phyloP scores from a whole-genome alignment of 129 eudicot genomes.

The Apium graveolens region DNA sequence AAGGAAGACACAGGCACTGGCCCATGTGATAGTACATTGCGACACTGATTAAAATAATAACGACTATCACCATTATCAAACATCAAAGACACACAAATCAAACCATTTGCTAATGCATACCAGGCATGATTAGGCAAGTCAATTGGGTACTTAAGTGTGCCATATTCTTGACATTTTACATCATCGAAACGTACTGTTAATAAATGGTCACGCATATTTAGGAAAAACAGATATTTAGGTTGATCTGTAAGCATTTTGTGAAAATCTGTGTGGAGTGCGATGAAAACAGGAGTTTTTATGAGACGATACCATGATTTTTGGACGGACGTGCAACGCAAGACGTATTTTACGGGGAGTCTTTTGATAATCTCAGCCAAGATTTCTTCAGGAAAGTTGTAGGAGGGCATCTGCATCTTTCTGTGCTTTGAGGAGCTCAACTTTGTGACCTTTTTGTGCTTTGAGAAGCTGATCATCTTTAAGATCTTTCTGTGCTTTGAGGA shows the following conservation, averaged over 20 bases:
- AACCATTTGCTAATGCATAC: not conserved
- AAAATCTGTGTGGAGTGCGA: not conserved
- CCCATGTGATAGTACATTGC: not conserved
- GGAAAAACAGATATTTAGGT: too few relatives aligned
- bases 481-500: too few relatives aligned
- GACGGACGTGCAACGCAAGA: not conserved
- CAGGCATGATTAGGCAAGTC: not conserved
- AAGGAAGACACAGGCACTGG: not conserved
- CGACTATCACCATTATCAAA: not conserved
- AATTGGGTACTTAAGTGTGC: not conserved
- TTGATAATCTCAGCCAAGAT: not conserved
- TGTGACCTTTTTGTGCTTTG: too few relatives aligned
- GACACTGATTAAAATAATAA: not conserved
- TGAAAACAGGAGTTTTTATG: not conserved
- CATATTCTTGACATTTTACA: not conserved
- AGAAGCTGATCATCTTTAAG: too few relatives aligned
- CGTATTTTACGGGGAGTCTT: not conserved
- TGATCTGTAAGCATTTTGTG: not conserved
- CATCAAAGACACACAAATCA: not conserved
- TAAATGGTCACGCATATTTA: too few relatives aligned
- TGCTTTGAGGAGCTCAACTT: too few relatives aligned
- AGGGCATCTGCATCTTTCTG: not conserved
- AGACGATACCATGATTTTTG: not conserved
- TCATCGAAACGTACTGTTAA: not conserved
- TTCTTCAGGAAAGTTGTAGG: not conserved